Conservation (phyloP, 192 early-diverging fungal species). For the Cladochytrium replicatum region DNA sequence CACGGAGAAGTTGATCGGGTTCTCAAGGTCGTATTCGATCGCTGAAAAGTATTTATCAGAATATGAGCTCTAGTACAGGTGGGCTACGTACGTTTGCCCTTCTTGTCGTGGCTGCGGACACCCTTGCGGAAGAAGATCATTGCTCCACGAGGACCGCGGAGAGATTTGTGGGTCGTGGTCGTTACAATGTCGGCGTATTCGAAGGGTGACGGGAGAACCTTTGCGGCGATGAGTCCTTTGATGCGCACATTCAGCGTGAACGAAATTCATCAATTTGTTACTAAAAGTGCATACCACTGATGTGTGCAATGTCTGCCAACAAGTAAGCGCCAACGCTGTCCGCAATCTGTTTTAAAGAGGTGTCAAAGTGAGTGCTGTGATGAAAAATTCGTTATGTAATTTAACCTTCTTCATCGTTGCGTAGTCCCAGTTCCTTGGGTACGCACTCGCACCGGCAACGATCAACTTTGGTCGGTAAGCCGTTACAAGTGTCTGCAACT, state of each 20-base stretch:
- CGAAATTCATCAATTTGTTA: too few species aligned
- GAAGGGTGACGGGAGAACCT: constrained; percentile 80
- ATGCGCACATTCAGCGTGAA: too few species aligned
- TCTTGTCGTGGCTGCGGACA: constrained; percentile 76
- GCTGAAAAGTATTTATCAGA: constrained; percentile 18
- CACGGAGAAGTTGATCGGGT: constrained; percentile 89
- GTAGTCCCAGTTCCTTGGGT: constrained; percentile 92
- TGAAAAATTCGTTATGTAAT: too few species aligned
- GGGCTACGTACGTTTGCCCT: constrained; percentile 59
- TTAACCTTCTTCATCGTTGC: constrained; percentile 54
- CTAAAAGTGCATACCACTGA: constrained; percentile 56
- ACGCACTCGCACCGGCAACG: constrained; percentile 90
- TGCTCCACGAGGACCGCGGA: constrained; percentile 94
- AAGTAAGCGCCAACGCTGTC: constrained; percentile 76
- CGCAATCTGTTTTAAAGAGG: too few species aligned
- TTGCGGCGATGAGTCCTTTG: constrained; percentile 77
- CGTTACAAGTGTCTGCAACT: constrained; percentile 63
- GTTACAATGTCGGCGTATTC: constrained; percentile 93
- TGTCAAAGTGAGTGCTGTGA: too few species aligned
- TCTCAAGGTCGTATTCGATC: constrained; percentile 85
- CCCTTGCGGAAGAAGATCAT: constrained; percentile 99
- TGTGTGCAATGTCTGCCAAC: constrained; percentile 97
- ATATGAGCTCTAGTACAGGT: neutral
- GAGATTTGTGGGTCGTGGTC: constrained; percentile 98
- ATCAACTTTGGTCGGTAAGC: constrained; percentile 95